Evolutionary conservation across 768 basidiomycete genomes (phyloP).

Genomic region (Lanmaoa rubissima): DNA sequence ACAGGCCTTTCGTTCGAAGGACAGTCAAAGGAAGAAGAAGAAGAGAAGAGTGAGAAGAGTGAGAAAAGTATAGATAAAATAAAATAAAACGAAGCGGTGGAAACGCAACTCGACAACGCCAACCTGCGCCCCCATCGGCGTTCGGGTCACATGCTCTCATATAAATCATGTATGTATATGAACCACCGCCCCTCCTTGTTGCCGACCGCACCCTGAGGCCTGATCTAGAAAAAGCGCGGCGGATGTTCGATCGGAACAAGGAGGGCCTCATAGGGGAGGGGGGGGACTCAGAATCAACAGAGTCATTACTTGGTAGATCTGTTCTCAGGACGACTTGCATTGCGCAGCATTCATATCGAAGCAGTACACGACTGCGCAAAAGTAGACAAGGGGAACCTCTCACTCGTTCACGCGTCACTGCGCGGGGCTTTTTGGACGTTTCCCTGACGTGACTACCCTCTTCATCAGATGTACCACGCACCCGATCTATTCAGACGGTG

Average conservation of each 20-base stretch:
- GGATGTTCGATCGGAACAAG: background rate
- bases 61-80: too few relatives aligned
- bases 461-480: conserved; percentile 3
- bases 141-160: background rate
- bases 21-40: background rate
- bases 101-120: background rate
- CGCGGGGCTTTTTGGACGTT: background rate
- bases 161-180: background rate
- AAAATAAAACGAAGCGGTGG: too few relatives aligned
- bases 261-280: background rate
- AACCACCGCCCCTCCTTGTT: conserved; percentile 3
- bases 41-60: too few relatives aligned
- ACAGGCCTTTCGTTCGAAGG: background rate
- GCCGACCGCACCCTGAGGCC: background rate
- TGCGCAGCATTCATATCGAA: background rate
- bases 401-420: background rate
- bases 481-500: background rate
- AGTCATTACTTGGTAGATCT: background rate
- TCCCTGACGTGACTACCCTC: background rate
- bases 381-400: background rate
- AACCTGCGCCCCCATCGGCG: background rate
- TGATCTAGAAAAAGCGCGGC: background rate
- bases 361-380: background rate
- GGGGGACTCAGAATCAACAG: background rate
- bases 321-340: background rate